Conservation (phyloP, 23 red algal genomes). For the Gracilaria caudata region DNA sequence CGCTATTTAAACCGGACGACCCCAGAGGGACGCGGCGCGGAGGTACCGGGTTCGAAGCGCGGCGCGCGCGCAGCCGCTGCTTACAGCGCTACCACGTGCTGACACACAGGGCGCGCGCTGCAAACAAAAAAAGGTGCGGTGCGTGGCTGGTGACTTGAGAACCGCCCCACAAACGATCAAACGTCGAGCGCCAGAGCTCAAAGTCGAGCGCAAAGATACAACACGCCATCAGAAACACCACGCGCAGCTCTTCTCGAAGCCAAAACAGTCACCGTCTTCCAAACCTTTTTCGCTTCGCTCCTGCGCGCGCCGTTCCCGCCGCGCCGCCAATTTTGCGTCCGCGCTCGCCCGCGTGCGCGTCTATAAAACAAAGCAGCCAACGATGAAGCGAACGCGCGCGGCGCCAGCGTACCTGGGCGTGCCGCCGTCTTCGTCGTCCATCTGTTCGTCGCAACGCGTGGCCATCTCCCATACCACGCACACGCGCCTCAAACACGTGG, state of each 20-base stretch:
- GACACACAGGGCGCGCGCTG: background rate
- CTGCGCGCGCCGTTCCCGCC: background rate
- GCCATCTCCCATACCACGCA: slow-evolving; percentile 49
- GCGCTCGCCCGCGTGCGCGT: background rate
- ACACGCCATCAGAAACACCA: too few species aligned
- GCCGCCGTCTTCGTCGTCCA: background rate
- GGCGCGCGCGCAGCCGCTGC: background rate
- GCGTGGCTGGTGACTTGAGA: too few species aligned
- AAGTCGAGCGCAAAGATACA: too few species aligned
- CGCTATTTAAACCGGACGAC: slow-evolving; percentile 34
- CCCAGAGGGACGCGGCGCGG: background rate
- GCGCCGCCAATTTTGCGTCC: background rate
- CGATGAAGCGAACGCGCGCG: background rate
- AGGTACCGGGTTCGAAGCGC: slow-evolving; percentile 10
- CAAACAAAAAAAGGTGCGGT: too few species aligned
- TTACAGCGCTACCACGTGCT: background rate
- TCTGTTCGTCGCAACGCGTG: slow-evolving; percentile 23
- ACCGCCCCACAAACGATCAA: too few species aligned
- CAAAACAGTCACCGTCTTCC: too few species aligned
- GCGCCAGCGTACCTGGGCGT: background rate
- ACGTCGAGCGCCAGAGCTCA: too few species aligned
- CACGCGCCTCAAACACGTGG: slow-evolving; percentile 23
- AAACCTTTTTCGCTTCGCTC: background rate
- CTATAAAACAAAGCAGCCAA: background rate
- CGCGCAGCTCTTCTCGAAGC: too few species aligned